These are phyloP conservation scores for Aspergillus egyptiacus DNA, from an alignment of 495 filamentous ascomycete genomes.

Conservation along the genomic window DNA sequence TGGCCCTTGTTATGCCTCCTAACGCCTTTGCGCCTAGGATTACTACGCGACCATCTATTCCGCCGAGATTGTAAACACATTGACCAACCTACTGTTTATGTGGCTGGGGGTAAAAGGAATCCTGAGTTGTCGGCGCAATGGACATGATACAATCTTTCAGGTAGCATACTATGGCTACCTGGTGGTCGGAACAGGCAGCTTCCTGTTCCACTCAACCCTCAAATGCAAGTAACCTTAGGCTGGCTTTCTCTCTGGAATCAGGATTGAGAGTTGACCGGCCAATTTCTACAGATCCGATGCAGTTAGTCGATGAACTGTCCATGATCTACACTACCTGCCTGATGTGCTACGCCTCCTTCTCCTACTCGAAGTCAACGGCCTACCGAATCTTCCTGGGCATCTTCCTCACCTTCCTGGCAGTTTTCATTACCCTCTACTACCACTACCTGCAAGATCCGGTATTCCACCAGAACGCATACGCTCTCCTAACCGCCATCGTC, in stretches of 20 bases:
- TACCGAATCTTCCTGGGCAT: conserved; percentile 54
- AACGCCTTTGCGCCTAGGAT: conserved; percentile 30
- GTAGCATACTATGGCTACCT: conserved; percentile 69
- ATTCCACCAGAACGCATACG: conserved; percentile 90
- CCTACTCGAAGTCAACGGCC: conserved; percentile 55
- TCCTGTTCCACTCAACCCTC: conserved; percentile 74
- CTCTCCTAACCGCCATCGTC: conserved; percentile 68
- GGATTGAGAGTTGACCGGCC: conserved; percentile 15
- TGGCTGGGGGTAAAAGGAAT: conserved; percentile 67
- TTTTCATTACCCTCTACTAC: conserved; percentile 88
- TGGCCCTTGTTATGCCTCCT: neutral
- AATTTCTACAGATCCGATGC: conserved; percentile 89
- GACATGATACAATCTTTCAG: conserved; percentile 67
- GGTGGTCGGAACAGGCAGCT: conserved; percentile 73
- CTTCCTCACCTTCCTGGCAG: conserved; percentile 54
- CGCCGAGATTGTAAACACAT: conserved; percentile 62
- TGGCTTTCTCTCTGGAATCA: neutral
- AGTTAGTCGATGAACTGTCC: conserved; percentile 89
- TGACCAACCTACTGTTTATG: conserved; percentile 80
- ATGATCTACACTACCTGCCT: conserved; percentile 98
- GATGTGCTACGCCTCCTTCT: conserved; percentile 87
- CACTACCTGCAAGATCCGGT: conserved; percentile 86
- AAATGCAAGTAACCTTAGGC: conserved; percentile 52
- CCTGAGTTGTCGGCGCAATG: conserved; percentile 59
- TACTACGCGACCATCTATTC: conserved; percentile 58